phyloP scores from a whole-genome alignment of 75 land plant genomes.

The Ceratopteris richardii region DNA sequence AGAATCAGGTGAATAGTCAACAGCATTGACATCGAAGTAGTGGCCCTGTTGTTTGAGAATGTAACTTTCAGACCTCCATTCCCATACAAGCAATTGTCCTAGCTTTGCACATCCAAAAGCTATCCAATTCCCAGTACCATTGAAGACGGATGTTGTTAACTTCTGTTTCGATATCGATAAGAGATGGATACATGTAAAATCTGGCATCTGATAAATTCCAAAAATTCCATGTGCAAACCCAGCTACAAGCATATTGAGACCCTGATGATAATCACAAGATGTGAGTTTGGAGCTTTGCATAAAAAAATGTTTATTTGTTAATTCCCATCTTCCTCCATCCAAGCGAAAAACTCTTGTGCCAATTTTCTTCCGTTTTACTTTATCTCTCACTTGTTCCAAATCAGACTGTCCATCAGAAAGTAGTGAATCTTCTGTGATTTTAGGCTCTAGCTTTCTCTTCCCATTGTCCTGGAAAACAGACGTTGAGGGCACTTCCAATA shows the following conservation, averaged over 20 bases:
- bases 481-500: too few species aligned
- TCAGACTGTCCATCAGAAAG: neutral
- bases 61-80: constrained; percentile 93
- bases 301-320: constrained; percentile 60
- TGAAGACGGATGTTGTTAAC: constrained; percentile 81
- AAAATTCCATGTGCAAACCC: constrained; percentile 89
- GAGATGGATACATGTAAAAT: constrained; percentile 82
- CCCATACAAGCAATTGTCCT: constrained; percentile 98
- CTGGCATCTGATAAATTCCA: constrained; percentile 93
- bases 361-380: constrained; percentile 5
- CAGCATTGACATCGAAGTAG: constrained; percentile 90
- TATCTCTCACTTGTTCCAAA: constrained; percentile 27
- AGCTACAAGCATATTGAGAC: constrained; percentile 66
- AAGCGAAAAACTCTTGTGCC: constrained; percentile 13
- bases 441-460: too few species aligned
- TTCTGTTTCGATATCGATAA: constrained; percentile 85
- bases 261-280: constrained; percentile 73
- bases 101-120: constrained; percentile 91
- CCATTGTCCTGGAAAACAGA: too few species aligned
- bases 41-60: constrained; percentile 97
- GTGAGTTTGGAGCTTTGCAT: constrained; percentile 58
- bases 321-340: constrained; percentile 56
- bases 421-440: too few species aligned
- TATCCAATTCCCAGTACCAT: constrained; percentile 83
- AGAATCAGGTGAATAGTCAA: constrained; percentile 91